These are phyloP conservation scores for Linnemannia exigua DNA, from an alignment of 192 early-diverging fungal species.

Conservation along the genomic window DNA sequence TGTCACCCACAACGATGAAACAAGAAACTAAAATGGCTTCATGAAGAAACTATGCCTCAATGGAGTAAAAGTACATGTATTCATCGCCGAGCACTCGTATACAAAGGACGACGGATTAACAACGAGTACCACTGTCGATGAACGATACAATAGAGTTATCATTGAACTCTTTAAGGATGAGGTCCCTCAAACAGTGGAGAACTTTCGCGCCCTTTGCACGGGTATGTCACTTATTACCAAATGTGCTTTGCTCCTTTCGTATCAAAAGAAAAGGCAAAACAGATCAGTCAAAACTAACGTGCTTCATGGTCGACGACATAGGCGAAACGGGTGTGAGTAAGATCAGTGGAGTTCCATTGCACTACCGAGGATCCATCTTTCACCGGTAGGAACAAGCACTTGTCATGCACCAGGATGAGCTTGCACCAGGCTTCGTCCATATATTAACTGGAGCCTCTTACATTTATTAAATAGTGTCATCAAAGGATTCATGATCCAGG, in stretches of 20 bases:
- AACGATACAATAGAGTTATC: slow-evolving; percentile 32
- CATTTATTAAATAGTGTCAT: slow-evolving; percentile 76
- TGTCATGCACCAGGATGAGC: neutral
- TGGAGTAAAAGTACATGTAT: neutral
- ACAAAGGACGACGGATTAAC: neutral
- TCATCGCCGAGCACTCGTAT: neutral
- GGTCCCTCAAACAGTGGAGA: slow-evolving; percentile 75
- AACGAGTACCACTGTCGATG: neutral
- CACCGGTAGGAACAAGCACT: slow-evolving; percentile 61
- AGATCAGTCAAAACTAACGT: neutral
- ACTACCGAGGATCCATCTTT: slow-evolving; percentile 86
- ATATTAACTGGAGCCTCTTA: neutral
- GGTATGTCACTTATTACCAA: slow-evolving; percentile 58
- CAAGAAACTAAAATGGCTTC: neutral
- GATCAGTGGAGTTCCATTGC: slow-evolving; percentile 76
- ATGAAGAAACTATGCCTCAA: neutral
- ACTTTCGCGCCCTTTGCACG: slow-evolving; percentile 91
- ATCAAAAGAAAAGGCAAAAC: neutral
- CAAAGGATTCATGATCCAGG: slow-evolving; percentile 95
- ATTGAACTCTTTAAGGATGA: slow-evolving; percentile 60
- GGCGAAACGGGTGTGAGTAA: slow-evolving; percentile 76
- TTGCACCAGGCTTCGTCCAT: neutral
- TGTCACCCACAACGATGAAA: neutral
- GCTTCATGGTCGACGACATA: neutral
- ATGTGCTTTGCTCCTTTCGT: neutral